Conservation (phyloP, 164 flowering plant species). For the Sedum album region DNA sequence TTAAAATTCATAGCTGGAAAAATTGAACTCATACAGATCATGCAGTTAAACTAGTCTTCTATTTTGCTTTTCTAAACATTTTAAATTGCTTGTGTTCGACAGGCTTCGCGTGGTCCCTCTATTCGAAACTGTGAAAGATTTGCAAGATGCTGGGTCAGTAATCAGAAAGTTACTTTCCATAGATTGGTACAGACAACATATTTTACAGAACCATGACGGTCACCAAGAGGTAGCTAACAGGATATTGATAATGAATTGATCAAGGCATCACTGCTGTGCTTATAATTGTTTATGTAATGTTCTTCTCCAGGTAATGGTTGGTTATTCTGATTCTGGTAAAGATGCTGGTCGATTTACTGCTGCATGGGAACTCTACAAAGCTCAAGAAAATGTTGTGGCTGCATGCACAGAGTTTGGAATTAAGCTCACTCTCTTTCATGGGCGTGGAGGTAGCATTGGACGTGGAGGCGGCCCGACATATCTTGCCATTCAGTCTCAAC, state of each 20-base stretch:
- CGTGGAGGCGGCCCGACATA: slow-evolving; percentile 97
- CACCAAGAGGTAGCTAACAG: slow-evolving; percentile 69
- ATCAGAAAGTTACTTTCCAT: slow-evolving; percentile 80
- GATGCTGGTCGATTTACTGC: slow-evolving; percentile 96
- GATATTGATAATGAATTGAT: not conserved
- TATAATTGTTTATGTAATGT: not conserved
- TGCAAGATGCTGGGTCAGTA: slow-evolving; percentile 48
- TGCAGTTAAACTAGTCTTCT: too few relatives aligned
- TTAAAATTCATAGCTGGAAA: not conserved
- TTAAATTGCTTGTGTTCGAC: not conserved
- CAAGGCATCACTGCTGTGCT: not conserved
- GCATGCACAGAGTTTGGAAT: slow-evolving; percentile 87
- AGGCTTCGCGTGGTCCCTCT: slow-evolving; percentile 94
- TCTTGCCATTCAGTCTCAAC: slow-evolving; percentile 96
- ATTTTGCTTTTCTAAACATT: too few relatives aligned
- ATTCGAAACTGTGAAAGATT: slow-evolving; percentile 88
- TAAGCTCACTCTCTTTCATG: slow-evolving; percentile 90
- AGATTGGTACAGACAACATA: slow-evolving; percentile 83
- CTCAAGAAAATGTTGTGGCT: slow-evolving; percentile 92
- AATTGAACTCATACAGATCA: too few relatives aligned
- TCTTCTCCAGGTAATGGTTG: slow-evolving; percentile 80
- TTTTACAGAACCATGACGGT: slow-evolving; percentile 72
- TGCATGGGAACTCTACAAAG: slow-evolving; percentile 96
- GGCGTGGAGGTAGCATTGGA: slow-evolving; percentile 98
- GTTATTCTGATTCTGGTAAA: slow-evolving; percentile 94